Evolutionary conservation across 2,329 filamentous ascomycete genomes (phyloP).

Genomic region (Epicoccum sorghinum): DNA sequence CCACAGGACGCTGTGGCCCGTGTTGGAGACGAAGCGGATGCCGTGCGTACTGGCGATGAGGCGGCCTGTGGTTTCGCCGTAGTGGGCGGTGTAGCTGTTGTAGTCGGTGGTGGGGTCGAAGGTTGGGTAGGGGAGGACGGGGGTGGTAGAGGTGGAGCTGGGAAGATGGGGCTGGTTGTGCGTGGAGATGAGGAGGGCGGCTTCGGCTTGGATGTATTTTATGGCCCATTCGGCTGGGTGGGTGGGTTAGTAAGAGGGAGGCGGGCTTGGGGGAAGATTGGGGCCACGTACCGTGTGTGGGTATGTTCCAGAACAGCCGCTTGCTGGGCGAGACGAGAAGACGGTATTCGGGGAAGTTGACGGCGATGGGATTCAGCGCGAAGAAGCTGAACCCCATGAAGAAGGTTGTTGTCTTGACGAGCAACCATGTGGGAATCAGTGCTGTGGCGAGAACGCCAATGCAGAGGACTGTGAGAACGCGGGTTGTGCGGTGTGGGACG

Average conservation of each 20-base stretch:
- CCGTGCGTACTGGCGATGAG: constrained; percentile 26
- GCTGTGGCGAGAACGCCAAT: constrained; percentile 28
- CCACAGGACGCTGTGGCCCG: constrained; percentile 20
- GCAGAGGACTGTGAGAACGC: constrained; percentile 31
- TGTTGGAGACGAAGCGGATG: constrained; percentile 25
- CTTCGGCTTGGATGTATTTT: constrained; percentile 38
- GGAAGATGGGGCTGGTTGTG: not conserved
- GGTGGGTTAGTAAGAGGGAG: not conserved
- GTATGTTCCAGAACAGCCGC: constrained; percentile 46
- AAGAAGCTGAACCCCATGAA: constrained; percentile 41
- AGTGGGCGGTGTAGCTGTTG: constrained; percentile 27
- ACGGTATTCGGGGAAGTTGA: constrained; percentile 43
- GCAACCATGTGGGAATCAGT: constrained; percentile 33
- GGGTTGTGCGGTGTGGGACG: constrained; percentile 34
- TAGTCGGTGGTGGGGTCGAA: constrained; percentile 19
- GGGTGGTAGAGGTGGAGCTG: not conserved
- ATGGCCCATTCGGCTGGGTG: constrained; percentile 43
- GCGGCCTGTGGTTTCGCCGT: constrained; percentile 21
- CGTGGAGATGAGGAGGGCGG: constrained; percentile 9
- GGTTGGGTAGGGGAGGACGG: not conserved
- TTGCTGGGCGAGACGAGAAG: constrained; percentile 45
- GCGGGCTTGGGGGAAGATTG: not conserved
- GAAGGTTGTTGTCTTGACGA: constrained; percentile 39
- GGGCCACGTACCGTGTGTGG: constrained; percentile 36
- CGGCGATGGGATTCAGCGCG: constrained; percentile 42